Evolutionary conservation across 225 moss, liverwort and hornwort species (phyloP), one percentile per base, ranked within the genome.

Genomic region (Anthoceros angustus): DNA sequence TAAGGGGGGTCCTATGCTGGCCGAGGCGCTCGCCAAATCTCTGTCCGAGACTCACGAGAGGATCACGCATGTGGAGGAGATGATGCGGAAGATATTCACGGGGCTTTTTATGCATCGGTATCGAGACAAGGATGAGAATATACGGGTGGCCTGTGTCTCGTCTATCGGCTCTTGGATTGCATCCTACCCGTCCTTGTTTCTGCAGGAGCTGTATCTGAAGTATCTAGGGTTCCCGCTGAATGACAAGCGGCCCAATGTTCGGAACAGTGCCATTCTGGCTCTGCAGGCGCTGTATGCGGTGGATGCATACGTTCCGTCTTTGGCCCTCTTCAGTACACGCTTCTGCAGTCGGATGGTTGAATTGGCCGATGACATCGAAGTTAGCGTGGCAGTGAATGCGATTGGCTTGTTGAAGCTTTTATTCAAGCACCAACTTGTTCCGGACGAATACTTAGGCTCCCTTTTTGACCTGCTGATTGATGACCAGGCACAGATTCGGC

Each of bases 61-160:
- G 79, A 92, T 98, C 70, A 87, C 89, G 45, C 84, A 82, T 72
- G 82, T 92, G 39, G 98, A 98, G 71, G 98, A 89, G 73, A 98
- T 98, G 95, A 92, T 98, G 92, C 79, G 98, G 63, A 98, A 88
- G 76, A 80, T 92, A 63, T 89, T 88, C 63, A 92, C 92, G 67
- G 98, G 98, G 77, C 86, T 98, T 70, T 98, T 98, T 72, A 98
- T 98, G 92, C 98, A 98, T 73, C 87, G 98, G 32, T 98, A 98
- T 46, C 82, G 92, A 68, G 98, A 92, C 83, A 86, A 82, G 64
- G 92, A 92, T 77, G 75, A 87, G 70, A 91, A 87, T 70, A 98
- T 98, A 74, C 92, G 98, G 74, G 80, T 92, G 79, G 86, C 82
- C 41, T 98, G 98, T 74, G 89, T 92, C 41, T 84, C 79, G 73